A percentile compares a stretch with the other conserved stretches of the same genome.
Conservation (phyloP, 305 asterid species). For the Fraxinus paxiana region DNA sequence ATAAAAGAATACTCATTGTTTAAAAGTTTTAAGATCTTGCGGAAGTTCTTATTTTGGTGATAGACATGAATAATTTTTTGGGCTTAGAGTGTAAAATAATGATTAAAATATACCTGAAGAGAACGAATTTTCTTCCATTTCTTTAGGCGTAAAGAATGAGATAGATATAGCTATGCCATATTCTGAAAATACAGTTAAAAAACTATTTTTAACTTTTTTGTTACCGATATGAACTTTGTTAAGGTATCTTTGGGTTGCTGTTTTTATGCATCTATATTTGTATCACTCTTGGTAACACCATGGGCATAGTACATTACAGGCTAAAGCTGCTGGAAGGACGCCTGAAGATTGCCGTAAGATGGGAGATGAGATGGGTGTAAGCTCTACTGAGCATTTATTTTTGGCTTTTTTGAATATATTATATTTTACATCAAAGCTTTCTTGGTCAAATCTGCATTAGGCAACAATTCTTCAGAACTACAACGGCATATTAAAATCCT, state of each 20-base stretch:
- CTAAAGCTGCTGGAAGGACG: constrained; percentile 82
- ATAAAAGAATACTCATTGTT: constrained; percentile 6
- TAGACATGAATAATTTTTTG: neutral
- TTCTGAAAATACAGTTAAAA: neutral
- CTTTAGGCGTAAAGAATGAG: neutral
- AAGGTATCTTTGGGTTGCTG: neutral
- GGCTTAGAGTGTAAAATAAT: neutral
- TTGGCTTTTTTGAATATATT: neutral
- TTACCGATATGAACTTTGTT: constrained; percentile 1
- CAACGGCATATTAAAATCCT: constrained; percentile 65
- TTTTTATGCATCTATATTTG: constrained; percentile 16
- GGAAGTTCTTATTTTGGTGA: neutral
- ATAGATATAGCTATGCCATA: neutral
- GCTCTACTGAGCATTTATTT: constrained; percentile 21
- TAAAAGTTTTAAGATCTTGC: constrained; percentile 20
- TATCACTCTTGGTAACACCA: constrained; percentile 12
- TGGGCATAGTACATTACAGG: constrained; percentile 41
- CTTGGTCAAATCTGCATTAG: constrained; percentile 44
- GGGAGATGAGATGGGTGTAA: constrained; percentile 79
- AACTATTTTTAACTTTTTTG: constrained; percentile 4
- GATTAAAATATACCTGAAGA: constrained; percentile 3
- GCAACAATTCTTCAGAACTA: constrained; percentile 76
- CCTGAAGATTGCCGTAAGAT: constrained; percentile 58
- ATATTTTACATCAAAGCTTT: constrained; percentile 17
- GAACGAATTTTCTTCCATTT: constrained; percentile 9